Base-by-base conservation (phyloP, 345 rosid species). In the Alliaria petiolata region DNA sequence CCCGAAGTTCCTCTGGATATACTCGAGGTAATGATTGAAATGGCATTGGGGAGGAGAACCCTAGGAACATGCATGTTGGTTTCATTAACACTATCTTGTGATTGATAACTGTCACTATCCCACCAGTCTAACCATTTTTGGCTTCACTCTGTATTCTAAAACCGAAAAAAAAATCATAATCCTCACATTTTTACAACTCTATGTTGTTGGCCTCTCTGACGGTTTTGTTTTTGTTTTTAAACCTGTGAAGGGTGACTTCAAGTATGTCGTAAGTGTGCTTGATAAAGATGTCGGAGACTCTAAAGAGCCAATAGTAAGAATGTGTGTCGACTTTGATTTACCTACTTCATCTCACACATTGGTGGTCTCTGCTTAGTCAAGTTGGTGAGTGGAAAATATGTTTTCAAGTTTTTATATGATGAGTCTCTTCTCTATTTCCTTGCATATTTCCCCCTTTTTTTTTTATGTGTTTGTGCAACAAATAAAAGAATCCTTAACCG, bases 231-330 rank as follows among this genome's bases (percentile, higher is more conserved):
- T 13, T 7, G 3, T 13, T 8, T 0, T 12, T 16, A 7, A 20
- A 65, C 4, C 7, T 65, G 35, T 50, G 70, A 65, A 65, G 70
- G 45, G 54, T 22, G 31, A 45, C 7, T 36, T 22, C 70, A 50
- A 34, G 15, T 49, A 50, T 50, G 45, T 15, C 3, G 47, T 65
- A 17, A 1, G 28, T 45, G 31, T 62, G 42, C 28, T 62, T 45
- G 54, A 45, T 31, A 7, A 45, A 16, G 5, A 30, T 6, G 52
- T 62, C 7, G 30, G 17, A 62, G 40, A 12, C 30, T 6, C 54
- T 31, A 8, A 31, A 44, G 40, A 62, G 67, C 42, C 42, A 16
- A 12, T 8, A 45, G 15, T 15, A 28, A 26, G 30, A 62, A 44
- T 47, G 56, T 64, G 69, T 47, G 31, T 64, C 20, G 43, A 46